phyloP scores from a whole-genome alignment of 768 basidiomycete species.

The Auriscalpium vulgare region DNA sequence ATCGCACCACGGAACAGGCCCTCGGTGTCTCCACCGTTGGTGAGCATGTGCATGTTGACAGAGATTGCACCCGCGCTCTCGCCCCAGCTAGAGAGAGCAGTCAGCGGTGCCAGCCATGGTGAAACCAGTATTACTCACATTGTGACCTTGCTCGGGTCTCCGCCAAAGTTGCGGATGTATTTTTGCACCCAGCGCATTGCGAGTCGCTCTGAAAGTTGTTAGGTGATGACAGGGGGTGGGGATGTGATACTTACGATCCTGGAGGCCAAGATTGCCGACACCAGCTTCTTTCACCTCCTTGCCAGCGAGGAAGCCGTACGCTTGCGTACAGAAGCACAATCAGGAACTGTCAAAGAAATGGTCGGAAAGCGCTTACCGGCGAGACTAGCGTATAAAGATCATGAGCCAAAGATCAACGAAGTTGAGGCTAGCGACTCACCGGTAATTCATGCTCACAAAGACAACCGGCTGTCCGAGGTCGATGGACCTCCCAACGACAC shows the following conservation, averaged over 20 bases:
- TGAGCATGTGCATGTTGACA: conserved; percentile 41
- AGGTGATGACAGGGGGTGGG: background rate
- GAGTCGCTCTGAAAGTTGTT: conserved; percentile 22
- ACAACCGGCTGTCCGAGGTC: conserved; percentile 17
- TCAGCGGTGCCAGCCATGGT: too few species aligned
- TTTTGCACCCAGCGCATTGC: conserved; percentile 37
- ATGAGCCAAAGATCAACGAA: background rate
- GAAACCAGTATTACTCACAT: conserved; percentile 22
- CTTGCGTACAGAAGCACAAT: conserved; percentile 11
- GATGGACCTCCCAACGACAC: conserved; percentile 17
- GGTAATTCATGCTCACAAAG: conserved; percentile 23
- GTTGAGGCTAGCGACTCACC: conserved; percentile 4
- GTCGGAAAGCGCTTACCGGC: background rate
- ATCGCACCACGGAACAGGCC: conserved; percentile 42
- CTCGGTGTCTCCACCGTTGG: conserved; percentile 36
- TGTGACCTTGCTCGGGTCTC: conserved; percentile 37
- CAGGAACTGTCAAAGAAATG: background rate
- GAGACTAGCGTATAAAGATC: background rate
- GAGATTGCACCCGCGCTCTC: conserved; percentile 53
- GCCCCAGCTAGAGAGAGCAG: conserved; percentile 36
- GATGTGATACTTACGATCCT: conserved; percentile 32
- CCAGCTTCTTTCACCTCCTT: conserved; percentile 32
- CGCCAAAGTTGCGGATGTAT: conserved; percentile 36
- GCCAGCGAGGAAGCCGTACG: conserved; percentile 34
- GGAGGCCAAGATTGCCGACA: conserved; percentile 40